A percentile compares a stretch with the other conserved stretches of the same genome.
Conservation (phyloP, 2,329 filamentous ascomycete species). For the Nothomitra cinnamomea region DNA sequence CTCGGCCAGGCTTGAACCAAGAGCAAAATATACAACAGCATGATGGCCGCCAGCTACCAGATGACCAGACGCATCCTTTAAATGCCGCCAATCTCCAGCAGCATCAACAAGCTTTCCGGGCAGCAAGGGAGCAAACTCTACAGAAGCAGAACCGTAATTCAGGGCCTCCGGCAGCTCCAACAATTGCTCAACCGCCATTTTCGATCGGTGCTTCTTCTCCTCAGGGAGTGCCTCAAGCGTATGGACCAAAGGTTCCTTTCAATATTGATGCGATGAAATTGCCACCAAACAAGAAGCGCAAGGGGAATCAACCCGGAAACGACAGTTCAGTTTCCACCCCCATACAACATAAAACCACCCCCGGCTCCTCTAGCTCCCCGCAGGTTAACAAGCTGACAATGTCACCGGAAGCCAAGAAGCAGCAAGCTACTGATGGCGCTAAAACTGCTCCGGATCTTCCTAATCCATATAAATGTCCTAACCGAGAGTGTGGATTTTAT, state of each 20-base stretch:
- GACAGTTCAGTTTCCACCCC: slow-evolving; percentile 25
- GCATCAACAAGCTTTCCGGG: slow-evolving; percentile 25
- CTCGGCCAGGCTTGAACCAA: slow-evolving; percentile 11
- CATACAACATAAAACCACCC: slow-evolving; percentile 8
- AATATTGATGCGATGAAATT: slow-evolving; percentile 40
- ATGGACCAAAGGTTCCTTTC: slow-evolving; percentile 31
- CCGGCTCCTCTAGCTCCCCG: slow-evolving; percentile 19
- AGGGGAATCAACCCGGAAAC: slow-evolving; percentile 20
- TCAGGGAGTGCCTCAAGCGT: slow-evolving; percentile 39
- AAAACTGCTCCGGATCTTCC: slow-evolving; percentile 15
- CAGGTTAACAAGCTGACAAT: slow-evolving; percentile 20
- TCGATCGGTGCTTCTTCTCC: slow-evolving; percentile 32
- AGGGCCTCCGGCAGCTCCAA: slow-evolving; percentile 28
- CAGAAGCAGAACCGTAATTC: slow-evolving; percentile 22
- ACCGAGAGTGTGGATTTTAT: slow-evolving; percentile 34
- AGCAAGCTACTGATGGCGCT: slow-evolving; percentile 18
- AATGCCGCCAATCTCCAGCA: slow-evolving; percentile 31
- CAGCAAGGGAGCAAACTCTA: slow-evolving; percentile 10
- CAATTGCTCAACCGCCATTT: slow-evolving; percentile 35
- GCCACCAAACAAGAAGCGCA: slow-evolving; percentile 38
- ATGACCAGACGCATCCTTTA: slow-evolving; percentile 20
- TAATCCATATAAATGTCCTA: slow-evolving; percentile 34
- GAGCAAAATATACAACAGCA: slow-evolving; percentile 8
- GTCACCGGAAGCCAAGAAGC: slow-evolving; percentile 28
- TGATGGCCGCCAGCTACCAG: slow-evolving; percentile 13